Conservation (phyloP, 73 alveolate species). For the Urostyla sp. region DNA sequence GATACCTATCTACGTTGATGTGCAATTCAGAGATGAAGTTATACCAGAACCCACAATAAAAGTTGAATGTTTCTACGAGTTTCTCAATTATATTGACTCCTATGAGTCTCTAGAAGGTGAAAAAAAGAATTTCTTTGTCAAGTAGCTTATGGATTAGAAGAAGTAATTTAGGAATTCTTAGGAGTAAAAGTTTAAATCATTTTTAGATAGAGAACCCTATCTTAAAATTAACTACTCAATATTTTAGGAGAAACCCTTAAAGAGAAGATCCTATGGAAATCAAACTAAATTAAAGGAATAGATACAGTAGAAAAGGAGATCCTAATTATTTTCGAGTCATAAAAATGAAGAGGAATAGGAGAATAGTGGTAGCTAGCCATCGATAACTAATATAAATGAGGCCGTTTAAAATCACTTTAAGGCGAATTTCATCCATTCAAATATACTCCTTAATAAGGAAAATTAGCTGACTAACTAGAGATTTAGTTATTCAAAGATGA, state of each 20-base stretch:
- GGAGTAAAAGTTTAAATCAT: not conserved
- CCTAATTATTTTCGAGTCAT: too few species aligned
- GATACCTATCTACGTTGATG: slow-evolving; percentile 48
- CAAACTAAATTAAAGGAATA: too few species aligned
- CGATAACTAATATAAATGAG: too few species aligned
- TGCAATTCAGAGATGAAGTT: not conserved
- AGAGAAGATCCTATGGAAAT: too few species aligned
- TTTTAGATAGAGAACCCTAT: slow-evolving; percentile 1
- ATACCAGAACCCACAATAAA: slow-evolving; percentile 15
- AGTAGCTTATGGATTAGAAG: not conserved
- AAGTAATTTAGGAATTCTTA: not conserved
- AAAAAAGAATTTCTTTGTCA: slow-evolving; percentile 6
- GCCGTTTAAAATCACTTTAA: too few species aligned
- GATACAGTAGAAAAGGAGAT: not conserved
- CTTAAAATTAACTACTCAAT: slow-evolving; percentile 11
- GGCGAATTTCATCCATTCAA: too few species aligned
- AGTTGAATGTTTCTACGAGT: slow-evolving; percentile 40
- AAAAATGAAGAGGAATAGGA: not conserved
- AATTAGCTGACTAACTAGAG: too few species aligned
- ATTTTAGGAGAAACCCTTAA: not conserved
- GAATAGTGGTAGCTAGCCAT: too few species aligned
- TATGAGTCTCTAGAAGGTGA: not conserved
- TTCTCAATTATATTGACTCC: not conserved
- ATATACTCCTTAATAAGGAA: too few species aligned
- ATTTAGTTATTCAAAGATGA: too few species aligned